Evolutionary conservation across 768 basidiomycete genomes (phyloP).

Genomic region (Suillus cothurnatus): DNA sequence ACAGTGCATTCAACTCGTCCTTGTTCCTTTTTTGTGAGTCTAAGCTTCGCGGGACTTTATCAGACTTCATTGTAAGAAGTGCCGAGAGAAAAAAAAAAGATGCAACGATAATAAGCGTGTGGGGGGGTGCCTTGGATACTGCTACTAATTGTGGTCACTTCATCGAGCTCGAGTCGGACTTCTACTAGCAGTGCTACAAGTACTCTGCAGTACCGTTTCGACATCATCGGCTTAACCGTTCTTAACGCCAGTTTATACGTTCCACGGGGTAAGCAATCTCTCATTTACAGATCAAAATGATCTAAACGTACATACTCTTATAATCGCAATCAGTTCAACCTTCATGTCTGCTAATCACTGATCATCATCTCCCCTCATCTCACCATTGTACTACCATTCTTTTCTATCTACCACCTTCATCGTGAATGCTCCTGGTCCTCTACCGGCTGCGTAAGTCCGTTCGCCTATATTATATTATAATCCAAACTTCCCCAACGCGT

Average conservation of each 20-base stretch:
- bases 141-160: conserved; percentile 12
- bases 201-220: not conserved
- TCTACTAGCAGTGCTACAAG: not conserved
- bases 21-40: not conserved
- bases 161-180: conserved; percentile 1
- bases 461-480: conserved; percentile 11
- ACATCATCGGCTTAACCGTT: conserved; percentile 2
- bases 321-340: conserved; percentile 15
- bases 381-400: not conserved
- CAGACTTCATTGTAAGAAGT: conserved; percentile 8
- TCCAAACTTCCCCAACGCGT: conserved; percentile 44
- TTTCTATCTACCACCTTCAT: conserved; percentile 1
- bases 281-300: conserved; percentile 11
- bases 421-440: conserved; percentile 19
- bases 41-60: conserved; percentile 7
- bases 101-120: conserved; percentile 8
- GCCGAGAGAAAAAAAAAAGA: conserved; percentile 10
- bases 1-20: not conserved
- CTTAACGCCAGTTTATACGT: not conserved
- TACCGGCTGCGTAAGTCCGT: conserved; percentile 21
- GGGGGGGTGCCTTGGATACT: conserved; percentile 1
- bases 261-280: conserved; percentile 4
- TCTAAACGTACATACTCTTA: conserved; percentile 14
- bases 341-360: conserved; percentile 15
- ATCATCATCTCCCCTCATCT: not conserved